Evolutionary conservation across 2,329 filamentous ascomycete genomes (phyloP).

Genomic region (Microascus cirrosus): DNA sequence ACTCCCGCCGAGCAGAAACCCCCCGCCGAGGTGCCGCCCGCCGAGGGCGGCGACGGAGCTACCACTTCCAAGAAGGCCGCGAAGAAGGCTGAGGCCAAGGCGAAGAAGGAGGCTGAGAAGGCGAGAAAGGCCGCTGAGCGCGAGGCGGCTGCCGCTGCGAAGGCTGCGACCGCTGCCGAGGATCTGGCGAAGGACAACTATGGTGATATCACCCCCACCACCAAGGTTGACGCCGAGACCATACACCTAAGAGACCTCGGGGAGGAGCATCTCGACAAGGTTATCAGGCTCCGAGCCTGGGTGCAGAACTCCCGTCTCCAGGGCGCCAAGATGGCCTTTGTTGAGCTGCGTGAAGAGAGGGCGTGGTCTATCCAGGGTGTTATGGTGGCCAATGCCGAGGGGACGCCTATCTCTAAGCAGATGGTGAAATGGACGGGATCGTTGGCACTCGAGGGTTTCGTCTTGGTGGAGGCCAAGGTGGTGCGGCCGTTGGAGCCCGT

Average conservation of each 20-base stretch:
- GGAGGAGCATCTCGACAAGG: slow-evolving; percentile 55
- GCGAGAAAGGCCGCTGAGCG: slow-evolving; percentile 62
- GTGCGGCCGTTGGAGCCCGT: slow-evolving; percentile 78
- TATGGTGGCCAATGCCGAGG: slow-evolving; percentile 62
- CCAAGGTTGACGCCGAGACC: slow-evolving; percentile 43
- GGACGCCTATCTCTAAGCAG: slow-evolving; percentile 55
- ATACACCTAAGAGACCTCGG: slow-evolving; percentile 52
- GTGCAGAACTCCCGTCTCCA: slow-evolving; percentile 83
- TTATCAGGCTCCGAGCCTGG: slow-evolving; percentile 66
- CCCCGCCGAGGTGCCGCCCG: background rate
- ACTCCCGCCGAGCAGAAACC: slow-evolving; percentile 10
- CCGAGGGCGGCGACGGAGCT: slow-evolving; percentile 7
- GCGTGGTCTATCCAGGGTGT: slow-evolving; percentile 77
- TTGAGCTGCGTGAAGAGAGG: slow-evolving; percentile 69
- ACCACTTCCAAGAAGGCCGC: slow-evolving; percentile 63
- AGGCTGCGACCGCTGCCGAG: slow-evolving; percentile 54
- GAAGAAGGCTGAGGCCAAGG: slow-evolving; percentile 78
- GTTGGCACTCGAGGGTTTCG: slow-evolving; percentile 69
- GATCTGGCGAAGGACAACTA: slow-evolving; percentile 70
- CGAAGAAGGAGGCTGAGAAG: slow-evolving; percentile 80
- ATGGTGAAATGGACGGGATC: slow-evolving; percentile 89
- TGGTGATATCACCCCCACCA: slow-evolving; percentile 53
- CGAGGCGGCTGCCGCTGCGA: slow-evolving; percentile 59
- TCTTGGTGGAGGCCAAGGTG: slow-evolving; percentile 70
- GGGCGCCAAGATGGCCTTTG: slow-evolving; percentile 82